Percentiles rank a stretch among this genome's conserved stretches.
These are phyloP conservation scores for Ailanthus altissimus DNA, from an alignment of 345 rosid genomes.

Conservation along the genomic window DNA sequence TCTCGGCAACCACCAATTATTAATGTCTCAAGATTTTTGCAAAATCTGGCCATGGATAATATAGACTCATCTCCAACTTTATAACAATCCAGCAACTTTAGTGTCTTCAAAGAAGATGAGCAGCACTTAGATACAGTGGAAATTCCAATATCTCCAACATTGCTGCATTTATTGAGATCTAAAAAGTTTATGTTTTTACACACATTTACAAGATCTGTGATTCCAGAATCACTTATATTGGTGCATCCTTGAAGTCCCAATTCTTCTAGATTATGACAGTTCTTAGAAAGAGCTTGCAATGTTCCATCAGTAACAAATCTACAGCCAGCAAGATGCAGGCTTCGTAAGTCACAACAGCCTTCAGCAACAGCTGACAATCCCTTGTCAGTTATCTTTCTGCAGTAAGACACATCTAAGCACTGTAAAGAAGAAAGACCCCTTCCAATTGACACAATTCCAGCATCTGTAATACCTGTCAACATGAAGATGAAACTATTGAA, in stretches of 20 bases:
- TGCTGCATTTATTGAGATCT: constrained; percentile 83
- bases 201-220: constrained; percentile 63
- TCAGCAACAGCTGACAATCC: constrained; percentile 75
- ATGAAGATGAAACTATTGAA: not conserved
- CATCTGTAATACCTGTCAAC: constrained; percentile 73
- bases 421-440: constrained; percentile 64
- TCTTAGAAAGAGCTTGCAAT: constrained; percentile 53
- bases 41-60: constrained; percentile 57
- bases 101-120: constrained; percentile 62
- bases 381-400: constrained; percentile 82
- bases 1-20: constrained; percentile 82
- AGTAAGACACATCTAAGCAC: constrained; percentile 80
- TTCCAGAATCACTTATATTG: constrained; percentile 66
- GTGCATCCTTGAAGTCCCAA: constrained; percentile 81
- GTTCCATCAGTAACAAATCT: constrained; percentile 59
- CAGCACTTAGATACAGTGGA: constrained; percentile 66
- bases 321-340: constrained; percentile 70
- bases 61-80: constrained; percentile 72
- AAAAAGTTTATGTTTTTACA: constrained; percentile 59
- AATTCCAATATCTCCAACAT: constrained; percentile 70
- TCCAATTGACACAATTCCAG: constrained; percentile 71
- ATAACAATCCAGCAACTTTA: constrained; percentile 80
- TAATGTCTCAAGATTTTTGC: constrained; percentile 72
- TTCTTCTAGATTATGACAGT: constrained; percentile 59
- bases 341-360: constrained; percentile 68